Conservation (phyloP, 1,139 yeast genomes). For the Taiozyma sp. region DNA sequence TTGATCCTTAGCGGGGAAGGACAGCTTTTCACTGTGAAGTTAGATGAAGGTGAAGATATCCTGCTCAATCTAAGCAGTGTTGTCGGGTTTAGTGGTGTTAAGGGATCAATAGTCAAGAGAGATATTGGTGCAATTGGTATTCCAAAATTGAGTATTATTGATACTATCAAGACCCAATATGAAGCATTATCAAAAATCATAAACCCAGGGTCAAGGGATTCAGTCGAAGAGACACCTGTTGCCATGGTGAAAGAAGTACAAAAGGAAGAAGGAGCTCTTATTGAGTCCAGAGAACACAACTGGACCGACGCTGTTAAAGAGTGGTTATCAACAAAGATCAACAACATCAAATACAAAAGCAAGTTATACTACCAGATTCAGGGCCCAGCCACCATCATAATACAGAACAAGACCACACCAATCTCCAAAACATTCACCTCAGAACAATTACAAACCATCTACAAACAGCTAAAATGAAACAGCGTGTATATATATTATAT, state of each 20-base stretch:
- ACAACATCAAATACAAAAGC: conserved; percentile 14
- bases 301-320: conserved; percentile 1
- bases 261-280: not conserved
- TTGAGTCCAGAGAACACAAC: conserved; percentile 1
- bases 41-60: not conserved
- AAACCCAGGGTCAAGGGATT: not conserved
- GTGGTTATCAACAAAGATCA: conserved; percentile 11
- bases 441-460: conserved; percentile 8
- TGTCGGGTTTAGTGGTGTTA: not conserved
- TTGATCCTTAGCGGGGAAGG: conserved; percentile 10
- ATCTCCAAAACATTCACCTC: conserved; percentile 7
- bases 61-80: conserved; percentile 3
- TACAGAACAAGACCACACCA: conserved; percentile 17
- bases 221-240: not conserved
- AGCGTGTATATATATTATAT: not conserved
- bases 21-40: not conserved
- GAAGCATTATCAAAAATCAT: conserved; percentile 3
- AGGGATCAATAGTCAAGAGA: not conserved
- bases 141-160: not conserved
- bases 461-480: conserved; percentile 10
- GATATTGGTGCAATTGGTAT: not conserved
- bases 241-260: not conserved
- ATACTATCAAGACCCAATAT: not conserved
- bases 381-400: conserved; percentile 27
- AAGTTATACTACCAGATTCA: conserved; percentile 19